These are phyloP conservation scores for Quercus variabilis DNA, from an alignment of 306 rosid genomes.

Conservation along the genomic window DNA sequence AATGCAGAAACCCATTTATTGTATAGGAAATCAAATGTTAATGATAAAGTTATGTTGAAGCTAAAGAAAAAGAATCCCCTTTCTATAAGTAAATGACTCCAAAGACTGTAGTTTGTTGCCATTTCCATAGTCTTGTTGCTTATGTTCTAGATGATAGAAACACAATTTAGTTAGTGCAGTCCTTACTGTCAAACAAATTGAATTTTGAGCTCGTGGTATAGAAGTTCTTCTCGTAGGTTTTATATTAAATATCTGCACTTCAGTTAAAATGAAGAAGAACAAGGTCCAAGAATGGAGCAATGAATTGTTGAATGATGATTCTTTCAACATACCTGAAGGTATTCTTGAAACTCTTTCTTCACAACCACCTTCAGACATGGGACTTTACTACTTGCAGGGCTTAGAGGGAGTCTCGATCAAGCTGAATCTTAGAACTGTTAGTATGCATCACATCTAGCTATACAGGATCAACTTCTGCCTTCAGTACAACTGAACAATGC, in stretches of 20 bases:
- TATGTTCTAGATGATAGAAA: background rate
- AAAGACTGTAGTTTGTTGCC: background rate
- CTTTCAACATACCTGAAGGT: background rate
- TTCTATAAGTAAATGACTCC: background rate
- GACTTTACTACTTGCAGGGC: background rate
- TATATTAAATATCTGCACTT: background rate
- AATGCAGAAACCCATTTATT: too few relatives aligned
- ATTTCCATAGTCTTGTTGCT: background rate
- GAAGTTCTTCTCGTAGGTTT: background rate
- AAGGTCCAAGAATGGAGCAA: background rate
- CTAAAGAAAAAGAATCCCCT: background rate
- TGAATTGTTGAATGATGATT: background rate
- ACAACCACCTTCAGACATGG: background rate
- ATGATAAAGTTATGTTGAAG: background rate
- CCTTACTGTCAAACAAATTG: background rate
- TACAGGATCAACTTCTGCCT: background rate
- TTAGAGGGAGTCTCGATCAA: background rate
- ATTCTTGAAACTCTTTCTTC: background rate
- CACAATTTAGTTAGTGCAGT: background rate
- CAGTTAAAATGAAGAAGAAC: background rate
- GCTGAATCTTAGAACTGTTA: background rate
- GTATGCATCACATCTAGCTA: background rate
- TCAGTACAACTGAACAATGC: background rate
- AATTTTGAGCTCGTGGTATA: background rate
- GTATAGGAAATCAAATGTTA: too few relatives aligned